phyloP scores from a whole-genome alignment of 2,329 filamentous ascomycete species.

The Xylariaceae sp. region DNA sequence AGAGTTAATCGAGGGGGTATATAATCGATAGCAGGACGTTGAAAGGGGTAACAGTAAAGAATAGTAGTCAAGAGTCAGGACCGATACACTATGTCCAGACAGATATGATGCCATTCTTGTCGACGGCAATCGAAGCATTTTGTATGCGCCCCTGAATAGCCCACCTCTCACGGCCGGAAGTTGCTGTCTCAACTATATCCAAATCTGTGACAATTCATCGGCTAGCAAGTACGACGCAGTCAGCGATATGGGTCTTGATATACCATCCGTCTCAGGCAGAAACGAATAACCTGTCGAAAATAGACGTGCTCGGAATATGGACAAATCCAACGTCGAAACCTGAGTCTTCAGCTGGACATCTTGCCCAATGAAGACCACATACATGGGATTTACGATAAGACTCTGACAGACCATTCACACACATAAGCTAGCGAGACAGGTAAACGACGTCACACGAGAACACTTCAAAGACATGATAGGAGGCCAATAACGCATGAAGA shows the following conservation, averaged over 20 bases:
- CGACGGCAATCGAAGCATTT: neutral
- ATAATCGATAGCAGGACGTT: no score
- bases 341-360: neutral
- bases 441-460: neutral
- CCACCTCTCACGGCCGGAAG: constrained; percentile 1
- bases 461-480: constrained; percentile 7
- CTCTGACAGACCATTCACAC: neutral
- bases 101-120: neutral
- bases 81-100: no score
- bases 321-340: neutral
- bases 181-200: constrained; percentile 3
- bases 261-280: neutral
- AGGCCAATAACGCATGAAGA: neutral
- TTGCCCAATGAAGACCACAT: neutral
- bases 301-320: no score
- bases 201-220: neutral
- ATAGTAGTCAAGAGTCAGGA: neutral
- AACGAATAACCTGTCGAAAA: neutral
- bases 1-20: no score
- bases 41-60: no score
- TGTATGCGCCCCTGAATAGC: neutral
- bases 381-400: neutral
- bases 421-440: neutral
- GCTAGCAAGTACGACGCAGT: neutral
- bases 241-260: no score